A percentile compares a stretch with the other conserved stretches of the same genome.
Conservation (phyloP, 768 basidiomycete species). For the Termitomyces sp. region DNA sequence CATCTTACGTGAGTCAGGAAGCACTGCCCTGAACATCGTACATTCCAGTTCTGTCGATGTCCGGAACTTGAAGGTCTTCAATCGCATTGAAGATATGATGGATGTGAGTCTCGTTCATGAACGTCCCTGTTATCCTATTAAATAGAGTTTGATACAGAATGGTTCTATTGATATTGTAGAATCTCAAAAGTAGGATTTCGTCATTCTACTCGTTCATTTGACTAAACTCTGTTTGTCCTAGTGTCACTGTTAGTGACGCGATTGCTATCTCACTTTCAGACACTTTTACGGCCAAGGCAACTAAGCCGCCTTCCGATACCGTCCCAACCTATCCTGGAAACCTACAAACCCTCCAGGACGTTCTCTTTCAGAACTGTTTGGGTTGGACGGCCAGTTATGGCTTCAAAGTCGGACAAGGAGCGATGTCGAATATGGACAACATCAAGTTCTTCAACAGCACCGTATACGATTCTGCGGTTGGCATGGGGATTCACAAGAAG, state of each 20-base stretch:
- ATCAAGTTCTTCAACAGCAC: conserved; percentile 12
- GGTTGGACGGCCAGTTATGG: conserved; percentile 15
- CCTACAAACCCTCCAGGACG: conserved; percentile 3
- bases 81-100: conserved; percentile 8
- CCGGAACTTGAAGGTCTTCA: conserved; percentile 12
- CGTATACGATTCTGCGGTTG: conserved; percentile 14
- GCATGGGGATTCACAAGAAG: conserved; percentile 15
- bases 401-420: conserved; percentile 17
- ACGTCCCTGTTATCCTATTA: background rate
- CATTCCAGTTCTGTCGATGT: conserved; percentile 11
- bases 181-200: conserved; percentile 12
- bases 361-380: conserved; percentile 11
- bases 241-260: conserved; percentile 11
- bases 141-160: conserved; percentile 6
- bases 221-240: background rate
- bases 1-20: conserved; percentile 13
- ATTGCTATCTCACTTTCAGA: conserved; percentile 11
- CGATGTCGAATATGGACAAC: conserved; percentile 9
- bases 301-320: conserved; percentile 4
- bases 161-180: conserved; percentile 12
- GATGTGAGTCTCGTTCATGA: conserved; percentile 5
- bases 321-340: conserved; percentile 8
- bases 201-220: background rate
- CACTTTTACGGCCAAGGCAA: conserved; percentile 12
- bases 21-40: conserved; percentile 10